Evolutionary conservation across 495 filamentous ascomycete genomes (phyloP).

Genomic region (Xylaria scruposa): DNA sequence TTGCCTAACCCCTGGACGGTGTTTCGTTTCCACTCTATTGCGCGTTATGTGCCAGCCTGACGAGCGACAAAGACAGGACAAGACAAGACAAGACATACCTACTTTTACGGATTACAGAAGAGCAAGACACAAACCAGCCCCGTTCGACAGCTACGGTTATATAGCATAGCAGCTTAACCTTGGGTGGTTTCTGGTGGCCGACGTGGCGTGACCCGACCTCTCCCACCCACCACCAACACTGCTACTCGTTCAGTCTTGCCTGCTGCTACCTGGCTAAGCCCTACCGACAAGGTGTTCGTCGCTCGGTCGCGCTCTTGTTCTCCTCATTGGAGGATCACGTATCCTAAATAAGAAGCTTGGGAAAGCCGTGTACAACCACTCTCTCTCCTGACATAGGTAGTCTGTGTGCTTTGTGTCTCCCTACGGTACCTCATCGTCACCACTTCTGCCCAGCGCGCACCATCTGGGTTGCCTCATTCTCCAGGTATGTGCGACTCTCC

Average conservation of each 20-base stretch:
- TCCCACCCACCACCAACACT: not conserved
- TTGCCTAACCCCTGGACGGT: constrained; percentile 13
- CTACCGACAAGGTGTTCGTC: constrained; percentile 24
- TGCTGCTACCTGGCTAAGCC: constrained; percentile 20
- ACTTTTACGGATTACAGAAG: constrained; percentile 7
- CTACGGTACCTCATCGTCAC: constrained; percentile 11
- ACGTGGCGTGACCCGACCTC: constrained; percentile 15
- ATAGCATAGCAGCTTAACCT: not conserved
- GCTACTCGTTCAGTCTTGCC: not conserved
- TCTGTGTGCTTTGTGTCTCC: constrained; percentile 14
- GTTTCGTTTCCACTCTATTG: constrained; percentile 14
- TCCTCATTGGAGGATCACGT: constrained; percentile 23
- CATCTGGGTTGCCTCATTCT: constrained; percentile 16
- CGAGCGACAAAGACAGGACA: constrained; percentile 9
- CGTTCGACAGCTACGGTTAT: not conserved
- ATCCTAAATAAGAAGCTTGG: not conserved
- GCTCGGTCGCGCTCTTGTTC: constrained; percentile 11
- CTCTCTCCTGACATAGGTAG: not conserved
- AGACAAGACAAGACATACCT: not conserved
- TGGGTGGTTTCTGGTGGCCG: not conserved
- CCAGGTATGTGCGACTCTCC: constrained; percentile 18
- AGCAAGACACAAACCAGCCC: constrained; percentile 1
- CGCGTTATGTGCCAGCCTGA: constrained; percentile 21
- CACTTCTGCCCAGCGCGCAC: constrained; percentile 12
- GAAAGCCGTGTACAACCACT: constrained; percentile 10